These are phyloP conservation scores for Trichothecium sympodiale DNA, from an alignment of 2,329 filamentous ascomycete genomes.

Conservation along the genomic window DNA sequence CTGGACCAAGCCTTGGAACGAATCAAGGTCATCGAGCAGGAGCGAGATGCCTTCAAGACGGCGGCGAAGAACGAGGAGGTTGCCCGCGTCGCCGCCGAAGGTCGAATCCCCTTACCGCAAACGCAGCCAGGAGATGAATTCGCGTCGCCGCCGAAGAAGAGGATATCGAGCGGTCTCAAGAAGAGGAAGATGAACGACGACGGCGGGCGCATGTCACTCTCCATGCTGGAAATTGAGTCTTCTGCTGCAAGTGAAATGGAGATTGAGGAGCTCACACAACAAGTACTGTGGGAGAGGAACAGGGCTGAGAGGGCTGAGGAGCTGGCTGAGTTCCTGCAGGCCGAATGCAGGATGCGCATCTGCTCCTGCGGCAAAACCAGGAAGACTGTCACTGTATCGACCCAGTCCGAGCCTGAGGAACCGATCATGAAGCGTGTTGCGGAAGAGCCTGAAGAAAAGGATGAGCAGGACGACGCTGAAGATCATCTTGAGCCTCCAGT, in stretches of 20 bases:
- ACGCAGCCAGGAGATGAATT: conserved; percentile 48
- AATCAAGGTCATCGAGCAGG: conserved; percentile 57
- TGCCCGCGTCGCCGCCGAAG: conserved; percentile 60
- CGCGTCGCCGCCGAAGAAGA: conserved; percentile 44
- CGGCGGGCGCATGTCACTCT: conserved; percentile 34
- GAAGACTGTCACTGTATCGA: conserved; percentile 2
- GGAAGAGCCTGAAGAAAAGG: conserved; percentile 9
- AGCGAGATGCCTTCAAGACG: conserved; percentile 63
- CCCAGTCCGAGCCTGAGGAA: conserved; percentile 1
- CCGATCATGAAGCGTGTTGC: conserved; percentile 7
- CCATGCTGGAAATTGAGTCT: conserved; percentile 38
- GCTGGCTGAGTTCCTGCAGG: conserved; percentile 63
- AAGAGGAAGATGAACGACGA: conserved; percentile 16
- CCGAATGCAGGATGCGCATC: conserved; percentile 59
- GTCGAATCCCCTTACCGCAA: conserved; percentile 53
- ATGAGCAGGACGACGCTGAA: conserved; percentile 2
- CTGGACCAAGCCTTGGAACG: conserved; percentile 52
- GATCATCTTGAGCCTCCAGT: conserved; percentile 3
- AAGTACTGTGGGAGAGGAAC: conserved; percentile 48
- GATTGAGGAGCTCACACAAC: conserved; percentile 41
- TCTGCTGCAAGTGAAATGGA: conserved; percentile 46
- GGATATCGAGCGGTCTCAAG: conserved; percentile 4
- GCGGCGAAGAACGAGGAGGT: conserved; percentile 65
- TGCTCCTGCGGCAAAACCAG: conserved; percentile 38
- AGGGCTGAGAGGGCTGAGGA: conserved; percentile 60